These are phyloP conservation scores for Coniochaeta hoffmannii DNA, from an alignment of 2,329 filamentous ascomycete genomes.

Conservation along the genomic window DNA sequence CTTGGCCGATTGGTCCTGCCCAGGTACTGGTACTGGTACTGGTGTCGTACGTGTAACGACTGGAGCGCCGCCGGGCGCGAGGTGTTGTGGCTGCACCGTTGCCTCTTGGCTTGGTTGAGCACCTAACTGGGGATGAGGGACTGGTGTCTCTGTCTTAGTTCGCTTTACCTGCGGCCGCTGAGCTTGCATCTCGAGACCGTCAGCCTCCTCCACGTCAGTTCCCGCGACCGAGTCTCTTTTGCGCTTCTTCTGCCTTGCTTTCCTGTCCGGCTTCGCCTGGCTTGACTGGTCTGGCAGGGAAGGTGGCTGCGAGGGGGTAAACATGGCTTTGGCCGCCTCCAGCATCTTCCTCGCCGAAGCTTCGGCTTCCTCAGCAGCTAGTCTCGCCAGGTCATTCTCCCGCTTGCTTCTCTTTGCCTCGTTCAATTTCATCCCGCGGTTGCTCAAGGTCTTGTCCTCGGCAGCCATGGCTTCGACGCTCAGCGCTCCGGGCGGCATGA, in stretches of 20 bases:
- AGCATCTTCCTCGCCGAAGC: constrained; percentile 26
- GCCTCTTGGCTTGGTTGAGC: constrained; percentile 17
- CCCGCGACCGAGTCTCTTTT: constrained; percentile 24
- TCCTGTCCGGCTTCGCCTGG: constrained; percentile 11
- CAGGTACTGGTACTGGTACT: constrained; percentile 22
- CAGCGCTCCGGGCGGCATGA: constrained; percentile 52
- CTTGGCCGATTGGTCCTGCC: constrained; percentile 20
- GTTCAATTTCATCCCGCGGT: constrained; percentile 71
- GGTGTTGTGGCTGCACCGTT: constrained; percentile 10
- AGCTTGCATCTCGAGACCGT: constrained; percentile 10
- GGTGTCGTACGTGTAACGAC: constrained; percentile 22
- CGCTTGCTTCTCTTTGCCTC: constrained; percentile 69
- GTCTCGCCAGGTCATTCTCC: constrained; percentile 54
- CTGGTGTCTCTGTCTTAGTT: constrained; percentile 29
- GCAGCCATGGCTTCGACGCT: constrained; percentile 46
- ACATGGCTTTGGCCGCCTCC: constrained; percentile 20
- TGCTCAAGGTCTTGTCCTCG: constrained; percentile 59
- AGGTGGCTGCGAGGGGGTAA: constrained; percentile 11
- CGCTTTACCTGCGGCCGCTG: constrained; percentile 22
- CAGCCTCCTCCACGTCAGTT: constrained; percentile 19
- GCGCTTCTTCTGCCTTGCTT: constrained; percentile 22
- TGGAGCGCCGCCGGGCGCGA: constrained; percentile 8
- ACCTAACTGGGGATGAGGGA: constrained; percentile 25
- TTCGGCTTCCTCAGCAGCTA: constrained; percentile 53
- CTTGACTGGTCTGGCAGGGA: constrained; percentile 8